A percentile compares a stretch with the other conserved stretches of the same genome.
phyloP scores from a whole-genome alignment of 371 early-diverging fungal genomes.

The Batkoa obscura region DNA sequence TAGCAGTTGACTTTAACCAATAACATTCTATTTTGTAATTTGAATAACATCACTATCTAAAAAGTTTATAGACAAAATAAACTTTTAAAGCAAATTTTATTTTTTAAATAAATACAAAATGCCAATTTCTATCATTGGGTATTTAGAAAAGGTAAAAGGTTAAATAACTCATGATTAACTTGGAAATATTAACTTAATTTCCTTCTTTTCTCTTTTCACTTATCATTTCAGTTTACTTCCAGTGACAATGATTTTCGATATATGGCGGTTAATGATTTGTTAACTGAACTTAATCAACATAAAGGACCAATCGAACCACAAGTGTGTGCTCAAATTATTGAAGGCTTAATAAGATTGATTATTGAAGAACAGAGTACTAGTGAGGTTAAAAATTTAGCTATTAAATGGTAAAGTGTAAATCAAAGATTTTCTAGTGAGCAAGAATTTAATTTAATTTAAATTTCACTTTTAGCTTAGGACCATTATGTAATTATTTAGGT shows the following conservation, averaged over 20 bases:
- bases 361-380: slow-evolving; percentile 51
- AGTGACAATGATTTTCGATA: slow-evolving; percentile 82
- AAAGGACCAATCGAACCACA: slow-evolving; percentile 34
- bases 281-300: slow-evolving; percentile 42
- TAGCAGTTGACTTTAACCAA: too few species aligned
- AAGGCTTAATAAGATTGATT: slow-evolving; percentile 50
- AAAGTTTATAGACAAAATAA: too few species aligned
- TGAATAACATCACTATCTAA: too few species aligned
- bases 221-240: slow-evolving; percentile 30
- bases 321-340: slow-evolving; percentile 39
- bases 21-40: too few species aligned
- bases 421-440: not conserved
- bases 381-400: slow-evolving; percentile 84
- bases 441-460: not conserved
- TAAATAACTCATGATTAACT: slow-evolving; percentile 34
- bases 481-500: too few species aligned
- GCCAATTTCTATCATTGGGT: slow-evolving; percentile 50
- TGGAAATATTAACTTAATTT: slow-evolving; percentile 63
- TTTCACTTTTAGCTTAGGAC: too few species aligned
- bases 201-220: slow-evolving; percentile 51
- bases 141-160: slow-evolving; percentile 73
- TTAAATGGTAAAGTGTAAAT: slow-evolving; percentile 42
- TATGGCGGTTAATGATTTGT: slow-evolving; percentile 82
- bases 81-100: slow-evolving; percentile 10
- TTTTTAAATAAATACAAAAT: slow-evolving; percentile 46